These are phyloP conservation scores for Blastomyces emzantsi DNA, from an alignment of 2,329 filamentous ascomycete species.

Conservation along the genomic window DNA sequence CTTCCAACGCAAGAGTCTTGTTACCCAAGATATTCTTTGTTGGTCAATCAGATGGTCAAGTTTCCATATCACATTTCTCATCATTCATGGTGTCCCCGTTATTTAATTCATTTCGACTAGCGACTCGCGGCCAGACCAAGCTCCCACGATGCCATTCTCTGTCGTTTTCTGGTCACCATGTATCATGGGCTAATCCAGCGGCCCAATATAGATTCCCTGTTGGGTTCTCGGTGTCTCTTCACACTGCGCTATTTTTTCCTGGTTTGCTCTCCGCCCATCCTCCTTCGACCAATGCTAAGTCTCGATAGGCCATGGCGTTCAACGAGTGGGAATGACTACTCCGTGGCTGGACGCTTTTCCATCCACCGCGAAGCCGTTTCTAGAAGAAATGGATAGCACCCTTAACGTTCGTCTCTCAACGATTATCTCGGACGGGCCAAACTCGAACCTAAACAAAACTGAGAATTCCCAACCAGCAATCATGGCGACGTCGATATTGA, in stretches of 20 bases:
- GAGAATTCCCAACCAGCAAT: constrained; percentile 90
- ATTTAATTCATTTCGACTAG: constrained; percentile 3
- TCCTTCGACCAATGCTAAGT: constrained; percentile 14
- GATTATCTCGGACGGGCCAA: constrained; percentile 72
- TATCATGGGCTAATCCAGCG: not conserved
- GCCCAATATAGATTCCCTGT: not conserved
- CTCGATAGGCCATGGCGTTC: constrained; percentile 68
- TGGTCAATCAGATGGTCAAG: not conserved
- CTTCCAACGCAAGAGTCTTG: not conserved
- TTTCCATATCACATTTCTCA: not conserved
- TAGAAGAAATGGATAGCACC: constrained; percentile 76
- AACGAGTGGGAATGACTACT: constrained; percentile 76
- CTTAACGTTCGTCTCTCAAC: constrained; percentile 66
- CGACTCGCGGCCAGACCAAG: constrained; percentile 3
- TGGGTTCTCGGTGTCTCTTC: constrained; percentile 17
- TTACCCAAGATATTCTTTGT: not conserved
- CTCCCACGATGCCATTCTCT: constrained; percentile 2
- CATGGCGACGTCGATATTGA: constrained; percentile 88
- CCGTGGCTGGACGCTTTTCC: constrained; percentile 87
- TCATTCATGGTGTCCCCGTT: constrained; percentile 4
- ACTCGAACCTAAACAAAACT: constrained; percentile 66
- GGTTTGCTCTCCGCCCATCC: constrained; percentile 22
- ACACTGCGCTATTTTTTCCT: constrained; percentile 42
- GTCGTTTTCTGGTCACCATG: not conserved
- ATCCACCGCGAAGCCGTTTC: constrained; percentile 59